phyloP scores from a whole-genome alignment of 257 asterid genomes.

The Striga asiatica region DNA sequence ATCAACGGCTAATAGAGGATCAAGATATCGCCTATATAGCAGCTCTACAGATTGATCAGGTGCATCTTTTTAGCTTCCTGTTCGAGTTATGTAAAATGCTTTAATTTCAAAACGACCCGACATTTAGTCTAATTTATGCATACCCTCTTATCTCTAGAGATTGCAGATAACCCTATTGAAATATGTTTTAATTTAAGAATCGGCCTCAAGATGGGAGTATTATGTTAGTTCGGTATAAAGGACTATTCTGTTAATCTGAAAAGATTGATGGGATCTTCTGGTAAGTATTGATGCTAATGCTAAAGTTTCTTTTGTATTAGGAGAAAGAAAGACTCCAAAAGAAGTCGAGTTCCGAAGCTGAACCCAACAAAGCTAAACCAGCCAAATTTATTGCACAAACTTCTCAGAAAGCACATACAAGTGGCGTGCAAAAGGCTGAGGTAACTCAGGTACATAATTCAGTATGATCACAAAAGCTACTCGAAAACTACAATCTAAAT shows the following conservation, averaged over 20 bases:
- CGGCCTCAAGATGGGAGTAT: not conserved
- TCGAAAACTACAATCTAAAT: not conserved
- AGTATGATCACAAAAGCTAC: not conserved
- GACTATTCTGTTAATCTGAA: not conserved
- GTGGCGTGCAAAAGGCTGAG: constrained; percentile 33
- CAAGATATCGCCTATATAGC: constrained; percentile 75
- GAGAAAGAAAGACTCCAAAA: constrained; percentile 40
- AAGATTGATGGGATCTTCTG: not conserved
- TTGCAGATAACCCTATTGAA: not conserved
- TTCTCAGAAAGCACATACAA: constrained; percentile 16
- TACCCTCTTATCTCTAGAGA: not conserved
- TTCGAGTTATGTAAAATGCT: too few species aligned
- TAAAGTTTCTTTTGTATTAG: constrained; percentile 20
- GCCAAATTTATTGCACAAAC: constrained; percentile 15
- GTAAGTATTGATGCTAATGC: not conserved
- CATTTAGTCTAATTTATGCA: too few species aligned
- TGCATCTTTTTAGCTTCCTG: not conserved
- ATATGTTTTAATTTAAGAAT: not conserved
- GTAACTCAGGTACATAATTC: constrained; percentile 41
- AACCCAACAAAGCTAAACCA: constrained; percentile 17
- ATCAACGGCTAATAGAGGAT: constrained; percentile 56
- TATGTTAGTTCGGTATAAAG: too few species aligned
- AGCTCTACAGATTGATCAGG: constrained; percentile 72
- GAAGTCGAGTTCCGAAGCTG: constrained; percentile 17
- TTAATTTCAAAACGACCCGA: not conserved